Conservation (phyloP, 169 alveolate species). For the Plasmodium berghei region DNA sequence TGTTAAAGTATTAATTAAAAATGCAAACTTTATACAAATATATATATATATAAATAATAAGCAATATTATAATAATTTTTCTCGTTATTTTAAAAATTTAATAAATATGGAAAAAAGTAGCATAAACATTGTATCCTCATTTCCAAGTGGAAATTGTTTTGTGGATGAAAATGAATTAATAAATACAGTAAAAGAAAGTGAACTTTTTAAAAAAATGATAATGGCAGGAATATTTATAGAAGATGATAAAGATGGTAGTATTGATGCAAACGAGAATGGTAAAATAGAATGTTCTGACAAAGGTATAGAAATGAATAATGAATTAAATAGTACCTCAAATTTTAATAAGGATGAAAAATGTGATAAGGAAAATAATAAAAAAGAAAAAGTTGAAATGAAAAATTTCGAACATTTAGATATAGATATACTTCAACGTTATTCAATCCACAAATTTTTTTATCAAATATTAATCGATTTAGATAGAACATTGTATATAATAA, state of each 20-base stretch:
- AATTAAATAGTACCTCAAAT: neutral
- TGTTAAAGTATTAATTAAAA: slow-evolving; percentile 61
- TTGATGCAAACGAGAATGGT: neutral
- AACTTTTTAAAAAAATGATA: no score
- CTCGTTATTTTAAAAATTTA: slow-evolving; percentile 48
- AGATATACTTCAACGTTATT: slow-evolving; percentile 27
- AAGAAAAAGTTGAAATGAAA: neutral
- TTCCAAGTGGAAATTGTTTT: neutral
- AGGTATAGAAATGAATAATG: neutral
- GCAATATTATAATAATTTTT: slow-evolving; percentile 54
- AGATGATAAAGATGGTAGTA: neutral
- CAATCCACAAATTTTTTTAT: slow-evolving; percentile 63
- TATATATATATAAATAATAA: slow-evolving; percentile 56
- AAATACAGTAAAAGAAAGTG: neutral
- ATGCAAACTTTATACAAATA: slow-evolving; percentile 61
- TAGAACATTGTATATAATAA: slow-evolving; percentile 67
- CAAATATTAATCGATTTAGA: slow-evolving; percentile 72
- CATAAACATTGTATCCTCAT: neutral
- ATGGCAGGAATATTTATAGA: neutral
- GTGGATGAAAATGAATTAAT: neutral
- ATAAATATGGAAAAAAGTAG: slow-evolving; percentile 1
- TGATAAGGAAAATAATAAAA: neutral
- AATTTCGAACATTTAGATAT: neutral
- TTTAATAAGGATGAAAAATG: neutral
- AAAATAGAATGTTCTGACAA: neutral